These are phyloP conservation scores for Globisporangium mamillatum DNA, from an alignment of 352 stramenopile species.

Conservation along the genomic window DNA sequence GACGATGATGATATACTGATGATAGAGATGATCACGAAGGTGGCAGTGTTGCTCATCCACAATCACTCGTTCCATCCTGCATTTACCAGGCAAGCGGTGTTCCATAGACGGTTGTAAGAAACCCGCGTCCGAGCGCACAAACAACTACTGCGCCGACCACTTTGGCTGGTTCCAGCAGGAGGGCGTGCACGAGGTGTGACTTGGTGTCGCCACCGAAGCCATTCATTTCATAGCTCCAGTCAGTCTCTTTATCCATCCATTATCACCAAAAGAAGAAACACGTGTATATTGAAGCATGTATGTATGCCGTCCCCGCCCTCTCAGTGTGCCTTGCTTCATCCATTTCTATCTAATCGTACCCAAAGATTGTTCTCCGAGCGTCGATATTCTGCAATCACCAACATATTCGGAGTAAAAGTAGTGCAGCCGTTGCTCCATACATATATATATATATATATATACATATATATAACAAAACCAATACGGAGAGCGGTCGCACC, in stretches of 20 bases:
- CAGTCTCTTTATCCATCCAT: neutral
- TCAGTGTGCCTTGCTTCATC: neutral
- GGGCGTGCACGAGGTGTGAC: constrained; percentile 4
- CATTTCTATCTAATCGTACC: neutral
- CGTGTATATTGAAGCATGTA: neutral
- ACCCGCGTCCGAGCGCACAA: constrained; percentile 43
- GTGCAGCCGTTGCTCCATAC: too few species aligned
- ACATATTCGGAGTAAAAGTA: too few species aligned
- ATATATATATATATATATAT: too few species aligned
- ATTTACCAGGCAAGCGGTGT: constrained; percentile 35
- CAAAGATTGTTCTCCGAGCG: too few species aligned
- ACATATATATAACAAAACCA: too few species aligned
- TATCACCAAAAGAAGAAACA: neutral
- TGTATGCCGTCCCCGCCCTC: too few species aligned
- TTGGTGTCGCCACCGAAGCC: neutral
- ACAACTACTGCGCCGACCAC: constrained; percentile 49
- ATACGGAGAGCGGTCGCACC: too few species aligned
- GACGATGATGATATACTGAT: neutral
- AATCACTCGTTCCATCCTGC: neutral
- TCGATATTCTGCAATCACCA: too few species aligned
- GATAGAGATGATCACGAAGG: neutral
- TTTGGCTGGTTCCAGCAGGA: constrained; percentile 27
- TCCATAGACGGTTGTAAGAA: constrained; percentile 38
- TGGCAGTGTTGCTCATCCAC: neutral
- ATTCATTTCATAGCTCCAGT: neutral